These are phyloP conservation scores for Physcia stellaris DNA, from an alignment of 495 filamentous ascomycete species.

Conservation along the genomic window DNA sequence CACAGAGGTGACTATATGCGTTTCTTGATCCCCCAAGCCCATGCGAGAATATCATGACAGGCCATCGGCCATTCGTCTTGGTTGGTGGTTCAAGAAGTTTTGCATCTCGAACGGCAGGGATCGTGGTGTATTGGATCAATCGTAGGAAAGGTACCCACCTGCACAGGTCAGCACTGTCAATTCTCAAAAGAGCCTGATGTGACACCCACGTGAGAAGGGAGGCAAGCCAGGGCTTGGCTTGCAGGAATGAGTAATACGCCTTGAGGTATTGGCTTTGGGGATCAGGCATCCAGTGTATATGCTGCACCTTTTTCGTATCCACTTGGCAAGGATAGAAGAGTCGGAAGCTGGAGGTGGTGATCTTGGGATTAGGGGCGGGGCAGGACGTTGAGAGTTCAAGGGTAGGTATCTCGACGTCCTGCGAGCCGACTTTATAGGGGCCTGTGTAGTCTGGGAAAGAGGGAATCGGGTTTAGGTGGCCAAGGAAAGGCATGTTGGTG, in stretches of 20 bases:
- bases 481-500: too few species aligned
- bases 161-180: neutral
- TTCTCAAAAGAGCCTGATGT: neutral
- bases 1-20: slow-evolving; percentile 57
- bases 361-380: slow-evolving; percentile 31
- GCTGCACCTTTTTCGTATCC: slow-evolving; percentile 22
- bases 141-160: slow-evolving; percentile 31
- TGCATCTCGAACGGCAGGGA: slow-evolving; percentile 38
- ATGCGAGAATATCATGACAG: slow-evolving; percentile 69
- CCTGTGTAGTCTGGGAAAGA: slow-evolving; percentile 56
- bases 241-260: slow-evolving; percentile 55
- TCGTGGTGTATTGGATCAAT: slow-evolving; percentile 52
- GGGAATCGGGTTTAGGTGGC: slow-evolving; percentile 30
- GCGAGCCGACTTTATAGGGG: slow-evolving; percentile 57
- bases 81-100: slow-evolving; percentile 24
- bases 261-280: slow-evolving; percentile 56
- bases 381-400: slow-evolving; percentile 39
- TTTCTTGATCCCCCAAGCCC: slow-evolving; percentile 63
- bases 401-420: slow-evolving; percentile 61
- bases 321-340: slow-evolving; percentile 58
- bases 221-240: slow-evolving; percentile 25
- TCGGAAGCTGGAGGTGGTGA: slow-evolving; percentile 57
- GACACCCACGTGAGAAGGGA: slow-evolving; percentile 3
- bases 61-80: slow-evolving; percentile 38
- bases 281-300: slow-evolving; percentile 54